Percentiles rank a stretch among this genome's conserved stretches.
These are phyloP conservation scores for Begonia masoniana DNA, from an alignment of 306 rosid species.

Conservation along the genomic window DNA sequence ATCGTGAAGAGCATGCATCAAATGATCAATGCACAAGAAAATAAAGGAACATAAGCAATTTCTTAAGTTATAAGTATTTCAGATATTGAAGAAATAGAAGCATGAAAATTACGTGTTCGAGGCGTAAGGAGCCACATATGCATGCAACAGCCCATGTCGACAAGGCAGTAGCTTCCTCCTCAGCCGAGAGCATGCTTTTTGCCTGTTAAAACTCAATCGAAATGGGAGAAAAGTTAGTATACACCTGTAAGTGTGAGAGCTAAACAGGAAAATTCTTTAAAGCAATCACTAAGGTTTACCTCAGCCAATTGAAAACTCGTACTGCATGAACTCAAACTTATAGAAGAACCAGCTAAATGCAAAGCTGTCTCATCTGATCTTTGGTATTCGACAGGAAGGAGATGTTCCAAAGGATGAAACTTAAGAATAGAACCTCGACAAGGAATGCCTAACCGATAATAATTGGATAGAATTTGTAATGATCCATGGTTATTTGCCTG, in stretches of 20 bases:
- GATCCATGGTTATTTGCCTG: constrained; percentile 67
- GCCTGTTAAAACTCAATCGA: constrained; percentile 54
- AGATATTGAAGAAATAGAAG: too few species aligned
- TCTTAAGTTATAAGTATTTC: too few species aligned
- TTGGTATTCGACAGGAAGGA: constrained; percentile 46
- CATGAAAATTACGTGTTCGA: constrained; percentile 51
- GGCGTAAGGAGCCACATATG: constrained; percentile 91
- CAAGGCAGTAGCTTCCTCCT: constrained; percentile 92
- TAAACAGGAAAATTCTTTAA: background rate
- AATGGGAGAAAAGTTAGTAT: constrained; percentile 2
- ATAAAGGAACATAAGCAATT: too few species aligned
- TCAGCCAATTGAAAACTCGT: constrained; percentile 49
- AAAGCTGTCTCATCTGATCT: constrained; percentile 36
- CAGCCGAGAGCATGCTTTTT: constrained; percentile 49
- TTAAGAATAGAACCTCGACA: constrained; percentile 47
- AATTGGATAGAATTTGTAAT: constrained; percentile 64
- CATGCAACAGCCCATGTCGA: constrained; percentile 91
- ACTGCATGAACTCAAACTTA: constrained; percentile 61
- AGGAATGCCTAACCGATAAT: constrained; percentile 49
- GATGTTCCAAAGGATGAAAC: constrained; percentile 66
- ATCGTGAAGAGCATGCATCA: too few species aligned
- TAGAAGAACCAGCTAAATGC: constrained; percentile 41
- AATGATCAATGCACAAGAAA: too few species aligned
- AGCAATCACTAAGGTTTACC: constrained; percentile 23
- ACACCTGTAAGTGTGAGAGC: background rate